These are phyloP conservation scores for Stenocarpella maydis DNA, from an alignment of 2,329 filamentous ascomycete species.

Conservation along the genomic window DNA sequence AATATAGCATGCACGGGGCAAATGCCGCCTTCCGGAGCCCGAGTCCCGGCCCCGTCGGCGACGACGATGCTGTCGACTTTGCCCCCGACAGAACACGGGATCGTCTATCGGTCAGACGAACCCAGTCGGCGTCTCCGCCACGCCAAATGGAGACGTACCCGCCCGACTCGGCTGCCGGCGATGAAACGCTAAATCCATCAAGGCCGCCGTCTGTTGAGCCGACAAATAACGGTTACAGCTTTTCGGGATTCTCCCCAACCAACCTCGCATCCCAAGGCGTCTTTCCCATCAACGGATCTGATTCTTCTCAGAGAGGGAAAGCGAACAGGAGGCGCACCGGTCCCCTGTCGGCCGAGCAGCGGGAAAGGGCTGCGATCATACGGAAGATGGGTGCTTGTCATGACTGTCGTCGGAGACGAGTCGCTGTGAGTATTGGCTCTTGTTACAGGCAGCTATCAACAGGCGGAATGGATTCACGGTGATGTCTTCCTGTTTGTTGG, in stretches of 20 bases:
- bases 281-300: conserved; percentile 62
- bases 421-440: conserved; percentile 60
- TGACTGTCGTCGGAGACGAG: conserved; percentile 64
- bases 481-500: not conserved
- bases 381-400: conserved; percentile 65
- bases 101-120: conserved; percentile 23
- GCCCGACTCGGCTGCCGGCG: conserved; percentile 61
- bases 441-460: not conserved
- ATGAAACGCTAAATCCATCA: conserved; percentile 48
- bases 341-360: conserved; percentile 64
- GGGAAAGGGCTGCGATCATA: conserved; percentile 67
- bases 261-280: conserved; percentile 55
- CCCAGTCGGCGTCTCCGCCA: conserved; percentile 43
- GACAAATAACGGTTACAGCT: conserved; percentile 59
- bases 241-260: conserved; percentile 59
- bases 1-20: conserved; percentile 20
- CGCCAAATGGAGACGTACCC: conserved; percentile 60
- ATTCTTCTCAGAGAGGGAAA: conserved; percentile 61
- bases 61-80: not conserved
- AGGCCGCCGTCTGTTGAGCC: conserved; percentile 55
- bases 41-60: not conserved
- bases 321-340: conserved; percentile 67
- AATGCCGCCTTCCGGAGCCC: conserved; percentile 31
- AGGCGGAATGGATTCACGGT: not conserved
- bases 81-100: not conserved